Conservation (phyloP, 129 eudicot species). For the Saposhnikovia divaricata region DNA sequence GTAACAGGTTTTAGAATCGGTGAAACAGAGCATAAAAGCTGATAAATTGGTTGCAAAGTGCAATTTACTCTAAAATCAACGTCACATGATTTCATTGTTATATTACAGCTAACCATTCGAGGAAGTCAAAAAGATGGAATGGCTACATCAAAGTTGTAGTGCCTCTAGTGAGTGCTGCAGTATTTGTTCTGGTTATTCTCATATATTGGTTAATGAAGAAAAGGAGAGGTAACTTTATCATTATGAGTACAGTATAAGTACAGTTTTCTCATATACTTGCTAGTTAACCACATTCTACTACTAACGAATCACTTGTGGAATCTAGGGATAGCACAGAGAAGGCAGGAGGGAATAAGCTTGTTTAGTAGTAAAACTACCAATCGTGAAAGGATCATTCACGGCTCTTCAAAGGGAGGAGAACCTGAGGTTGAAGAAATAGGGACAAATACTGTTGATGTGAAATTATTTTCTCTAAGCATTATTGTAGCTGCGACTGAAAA, state of each 20-base stretch:
- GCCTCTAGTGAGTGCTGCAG: background rate
- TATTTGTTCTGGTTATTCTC: background rate
- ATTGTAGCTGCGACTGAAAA: conserved; percentile 2
- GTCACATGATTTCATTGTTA: background rate
- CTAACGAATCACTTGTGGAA: background rate
- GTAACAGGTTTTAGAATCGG: background rate
- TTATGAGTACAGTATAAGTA: background rate
- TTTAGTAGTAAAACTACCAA: background rate
- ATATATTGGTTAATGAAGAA: background rate
- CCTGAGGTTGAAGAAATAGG: background rate
- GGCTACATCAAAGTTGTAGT: conserved; percentile 8
- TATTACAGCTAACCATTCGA: conserved; percentile 28
- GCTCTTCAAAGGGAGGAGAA: background rate
- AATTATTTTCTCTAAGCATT: background rate
- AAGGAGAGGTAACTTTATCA: background rate
- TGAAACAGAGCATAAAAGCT: background rate
- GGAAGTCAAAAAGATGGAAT: conserved; percentile 9
- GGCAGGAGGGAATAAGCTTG: background rate
- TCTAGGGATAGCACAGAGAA: background rate
- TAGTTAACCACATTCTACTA: background rate
- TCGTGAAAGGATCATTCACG: background rate
- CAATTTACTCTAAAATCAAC: background rate
- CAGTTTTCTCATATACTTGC: background rate
- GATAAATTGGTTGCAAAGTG: background rate
- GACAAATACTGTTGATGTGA: conserved; percentile 3